Conservation (phyloP, 148 eudicot species). For the Limonium bicolor region DNA sequence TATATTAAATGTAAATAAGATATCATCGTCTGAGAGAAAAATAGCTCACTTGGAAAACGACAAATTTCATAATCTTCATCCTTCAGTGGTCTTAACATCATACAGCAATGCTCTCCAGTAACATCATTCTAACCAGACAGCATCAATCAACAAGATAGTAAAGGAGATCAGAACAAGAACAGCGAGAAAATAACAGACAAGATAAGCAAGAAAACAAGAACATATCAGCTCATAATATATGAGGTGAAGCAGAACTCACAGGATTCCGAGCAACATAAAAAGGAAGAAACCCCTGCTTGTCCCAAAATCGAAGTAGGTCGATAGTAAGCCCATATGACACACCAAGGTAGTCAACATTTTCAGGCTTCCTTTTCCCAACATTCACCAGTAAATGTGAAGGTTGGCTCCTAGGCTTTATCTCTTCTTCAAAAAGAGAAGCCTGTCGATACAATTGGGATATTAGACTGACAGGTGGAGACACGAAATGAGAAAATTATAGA, state of each 20-base stretch:
- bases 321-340: constrained; percentile 95
- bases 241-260: constrained; percentile 25
- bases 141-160: too few relatives aligned
- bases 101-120: constrained; percentile 90
- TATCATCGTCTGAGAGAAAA: background rate
- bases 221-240: background rate
- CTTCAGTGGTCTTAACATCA: constrained; percentile 61
- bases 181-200: background rate
- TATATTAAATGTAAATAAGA: background rate
- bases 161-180: too few relatives aligned
- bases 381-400: constrained; percentile 85
- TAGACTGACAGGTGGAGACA: too few relatives aligned
- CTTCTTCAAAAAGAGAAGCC: constrained; percentile 86
- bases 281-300: constrained; percentile 81
- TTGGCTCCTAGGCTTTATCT: constrained; percentile 59
- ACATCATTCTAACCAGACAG: constrained; percentile 58
- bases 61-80: constrained; percentile 57
- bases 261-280: constrained; percentile 70
- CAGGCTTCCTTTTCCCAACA: constrained; percentile 78
- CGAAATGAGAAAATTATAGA: too few relatives aligned
- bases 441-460: too few relatives aligned
- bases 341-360: constrained; percentile 80
- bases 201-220: constrained; percentile 1
- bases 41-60: constrained; percentile 50
- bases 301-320: constrained; percentile 92